Base-by-base conservation (phyloP, 495 filamentous ascomycete species). In the Cudoniella acicularis region DNA sequence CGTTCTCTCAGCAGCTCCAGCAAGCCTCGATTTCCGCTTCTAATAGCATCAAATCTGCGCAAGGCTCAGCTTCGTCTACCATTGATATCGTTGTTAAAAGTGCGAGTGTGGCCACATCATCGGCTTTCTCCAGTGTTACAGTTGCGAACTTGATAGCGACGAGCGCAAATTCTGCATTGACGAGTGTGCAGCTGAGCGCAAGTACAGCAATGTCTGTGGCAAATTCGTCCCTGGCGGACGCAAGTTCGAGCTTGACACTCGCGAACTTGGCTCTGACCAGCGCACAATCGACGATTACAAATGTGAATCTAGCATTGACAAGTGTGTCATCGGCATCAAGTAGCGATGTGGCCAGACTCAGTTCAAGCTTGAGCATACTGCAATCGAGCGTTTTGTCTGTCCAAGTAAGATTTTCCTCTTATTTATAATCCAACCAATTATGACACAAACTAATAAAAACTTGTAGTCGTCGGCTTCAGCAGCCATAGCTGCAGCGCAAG, bases 1-100 rank as follows among this genome's bases (percentile, higher is more conserved):
- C 48, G 2, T 58, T 58, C 27, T 58, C 55, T 25, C 55, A 58
- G 41, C 55, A 58, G 21, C 48, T 58, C 2, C 55, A 58, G 49
- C 21, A 46, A n/a, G 55, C 55, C 17, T 58, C 55, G 23, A 42
- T 51, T 41, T 58, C 55, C 1, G 55, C 55, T n/a, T 58, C 55
- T 10, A 51, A 58, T 26, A 47, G 55, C 27, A 58, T 58, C 55
- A 50, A 51, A 10, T 58, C 55, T 10, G 55, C 55, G 6, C 46
- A 58, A 25, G 27, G 10, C 27, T 52, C 46, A 21, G 55, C 55
- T 1, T 42, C 25, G 3, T 52, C 46, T 18, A 58, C 47, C 9
- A 58, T 58, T 1, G n/a, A 22, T 2, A 17, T 52, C 13, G 55
- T 58, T 3, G 46, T 52, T 1, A 18, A 40, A 13, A 58, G 55